Evolutionary conservation across 75 land plant species (phyloP).

Genomic region (Sequoia sempervirens): DNA sequence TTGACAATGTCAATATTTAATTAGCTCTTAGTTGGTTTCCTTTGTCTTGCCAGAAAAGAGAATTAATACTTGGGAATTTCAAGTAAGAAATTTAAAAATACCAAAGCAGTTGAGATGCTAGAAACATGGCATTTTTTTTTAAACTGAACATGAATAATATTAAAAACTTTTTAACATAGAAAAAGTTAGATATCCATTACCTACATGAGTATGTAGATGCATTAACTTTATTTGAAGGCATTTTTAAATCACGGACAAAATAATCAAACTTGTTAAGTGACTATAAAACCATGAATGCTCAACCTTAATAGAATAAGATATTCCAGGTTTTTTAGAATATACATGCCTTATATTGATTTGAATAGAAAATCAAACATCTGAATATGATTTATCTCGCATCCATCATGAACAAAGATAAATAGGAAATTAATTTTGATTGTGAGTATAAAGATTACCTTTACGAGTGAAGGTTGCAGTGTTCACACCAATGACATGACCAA

Average conservation of each 20-base stretch:
- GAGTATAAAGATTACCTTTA: conserved; percentile 40
- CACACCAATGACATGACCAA: conserved; percentile 90
- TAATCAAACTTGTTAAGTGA: not conserved
- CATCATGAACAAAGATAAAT: conserved; percentile 2
- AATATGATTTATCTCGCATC: not conserved
- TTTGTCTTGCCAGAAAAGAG: not conserved
- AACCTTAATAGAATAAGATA: not conserved
- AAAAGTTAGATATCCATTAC: not conserved
- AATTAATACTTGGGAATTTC: not conserved
- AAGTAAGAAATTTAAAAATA: not conserved
- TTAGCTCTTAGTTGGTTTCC: not conserved
- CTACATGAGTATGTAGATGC: not conserved
- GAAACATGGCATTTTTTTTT: not conserved
- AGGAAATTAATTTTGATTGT: conserved; percentile 2
- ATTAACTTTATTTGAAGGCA: not conserved
- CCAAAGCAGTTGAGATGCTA: not conserved
- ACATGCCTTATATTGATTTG: not conserved
- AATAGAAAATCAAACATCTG: not conserved
- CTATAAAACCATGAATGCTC: not conserved
- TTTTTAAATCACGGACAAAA: not conserved
- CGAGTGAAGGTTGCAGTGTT: conserved; percentile 93
- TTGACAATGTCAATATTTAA: not conserved
- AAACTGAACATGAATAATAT: not conserved
- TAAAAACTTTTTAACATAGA: not conserved
- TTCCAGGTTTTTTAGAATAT: not conserved